Evolutionary conservation across 257 asterid species (phyloP).

Genomic region (Salvia hispanica): DNA sequence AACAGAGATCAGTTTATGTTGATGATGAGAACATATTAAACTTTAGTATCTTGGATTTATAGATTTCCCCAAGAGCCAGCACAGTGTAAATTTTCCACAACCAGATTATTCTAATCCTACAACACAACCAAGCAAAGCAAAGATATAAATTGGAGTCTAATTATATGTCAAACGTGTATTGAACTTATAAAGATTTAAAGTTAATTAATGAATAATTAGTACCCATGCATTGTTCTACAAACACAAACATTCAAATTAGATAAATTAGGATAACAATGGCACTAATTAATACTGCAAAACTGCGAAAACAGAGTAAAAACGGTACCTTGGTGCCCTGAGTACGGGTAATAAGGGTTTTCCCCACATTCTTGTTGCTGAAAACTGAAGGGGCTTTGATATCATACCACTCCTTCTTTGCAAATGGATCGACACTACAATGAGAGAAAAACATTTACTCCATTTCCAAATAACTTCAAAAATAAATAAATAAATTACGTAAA

Average conservation of each 20-base stretch:
- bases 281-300: too few relatives aligned
- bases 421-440: conserved; percentile 49
- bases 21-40: too few relatives aligned
- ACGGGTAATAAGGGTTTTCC: conserved; percentile 64
- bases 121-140: neutral
- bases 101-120: neutral
- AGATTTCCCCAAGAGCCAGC: too few relatives aligned
- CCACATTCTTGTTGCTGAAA: conserved; percentile 35
- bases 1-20: neutral
- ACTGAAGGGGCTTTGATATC: too few relatives aligned
- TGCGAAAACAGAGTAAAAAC: too few relatives aligned
- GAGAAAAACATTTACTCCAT: neutral
- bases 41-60: neutral
- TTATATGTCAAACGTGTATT: neutral
- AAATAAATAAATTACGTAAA: neutral
- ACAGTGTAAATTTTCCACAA: neutral
- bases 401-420: conserved; percentile 69
- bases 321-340: conserved; percentile 75
- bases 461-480: neutral
- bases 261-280: neutral
- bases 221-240: neutral
- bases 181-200: neutral
- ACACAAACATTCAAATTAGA: neutral
- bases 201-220: neutral
- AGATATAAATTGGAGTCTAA: neutral